Base-by-base conservation (phyloP, 2,329 filamentous ascomycete genomes). In the Xylaria sp. region DNA sequence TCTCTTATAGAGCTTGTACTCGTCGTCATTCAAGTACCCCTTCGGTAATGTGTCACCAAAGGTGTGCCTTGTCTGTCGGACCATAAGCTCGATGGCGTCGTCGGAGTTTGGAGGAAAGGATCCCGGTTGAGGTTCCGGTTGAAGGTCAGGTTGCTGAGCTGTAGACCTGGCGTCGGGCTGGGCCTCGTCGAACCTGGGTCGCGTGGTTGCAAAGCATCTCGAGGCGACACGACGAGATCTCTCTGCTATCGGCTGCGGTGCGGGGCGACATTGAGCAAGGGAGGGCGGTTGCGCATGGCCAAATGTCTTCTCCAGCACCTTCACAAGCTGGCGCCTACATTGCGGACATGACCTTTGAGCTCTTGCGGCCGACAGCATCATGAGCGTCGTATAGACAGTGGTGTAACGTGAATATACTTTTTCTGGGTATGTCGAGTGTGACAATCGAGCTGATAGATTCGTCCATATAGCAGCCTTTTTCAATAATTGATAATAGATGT, bases 361-460 rank as follows among this genome's bases (percentile, higher is more conserved):
- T 73, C 79, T 81, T 46, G 78, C 74, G n/a, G 78, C 80, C 62
- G 81, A 78, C 69, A 83, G 72, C 81, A 83, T 83, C 37, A 56
- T 76, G 59, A 2, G 23, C 13, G 12, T 18, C 41, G 10, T 5
- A 23, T 28, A 28, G n/a, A 44, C 18, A 20, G 39, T 58, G 12
- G 56, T 46, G 37, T 41, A 41, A 6, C 6, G 18, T 46, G 6
- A 9, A 48, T 37, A 37, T 37, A 37, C 34, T 6, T 37, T 37
- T 10, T 9, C 28, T 28, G 28, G 5, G 28, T 25, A 28, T 28
- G 3, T 28, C 28, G 28, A 28, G 5, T 28, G 28, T 28, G 28
- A 4, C 28, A 28, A 4, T 28, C 28, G 3, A 28, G 28, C 5
- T 28, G 28, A 6, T 28, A 4, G 28, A 28, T 28, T 28, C 28